A percentile compares a stretch with the other conserved stretches of the same genome.
Evolutionary conservation across 345 rosid genomes (phyloP).

Genomic region (Clarkia xantiana): DNA sequence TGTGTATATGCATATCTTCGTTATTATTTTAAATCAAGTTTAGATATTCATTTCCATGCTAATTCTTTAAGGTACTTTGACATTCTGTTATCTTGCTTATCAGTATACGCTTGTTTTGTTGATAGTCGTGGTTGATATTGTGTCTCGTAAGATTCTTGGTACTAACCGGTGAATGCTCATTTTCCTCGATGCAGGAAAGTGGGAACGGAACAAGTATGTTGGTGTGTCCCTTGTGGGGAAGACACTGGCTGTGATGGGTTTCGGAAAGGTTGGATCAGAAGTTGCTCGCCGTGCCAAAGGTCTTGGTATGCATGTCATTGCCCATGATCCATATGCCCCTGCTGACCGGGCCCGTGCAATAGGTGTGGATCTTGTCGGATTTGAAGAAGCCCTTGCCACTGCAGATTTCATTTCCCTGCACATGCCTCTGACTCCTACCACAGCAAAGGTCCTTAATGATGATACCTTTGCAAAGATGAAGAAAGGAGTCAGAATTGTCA

Average conservation of each 20-base stretch:
- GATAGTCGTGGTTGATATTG: too few species aligned
- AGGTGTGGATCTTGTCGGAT: constrained; percentile 69
- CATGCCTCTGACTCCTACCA: constrained; percentile 78
- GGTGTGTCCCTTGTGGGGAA: constrained; percentile 84
- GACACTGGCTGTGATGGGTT: constrained; percentile 70
- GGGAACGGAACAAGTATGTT: constrained; percentile 73
- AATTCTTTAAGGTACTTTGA: too few species aligned
- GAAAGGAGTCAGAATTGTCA: constrained; percentile 72
- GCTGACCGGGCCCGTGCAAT: constrained; percentile 84
- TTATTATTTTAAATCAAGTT: too few species aligned
- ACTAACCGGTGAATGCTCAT: background rate
- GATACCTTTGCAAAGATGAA: constrained; percentile 81
- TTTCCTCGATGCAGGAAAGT: constrained; percentile 38
- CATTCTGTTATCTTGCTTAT: too few species aligned
- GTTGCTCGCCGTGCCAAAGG: constrained; percentile 87
- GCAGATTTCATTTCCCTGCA: constrained; percentile 81
- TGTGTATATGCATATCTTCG: too few species aligned
- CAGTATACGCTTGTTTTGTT: too few species aligned
- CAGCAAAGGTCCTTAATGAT: constrained; percentile 59
- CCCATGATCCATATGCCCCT: constrained; percentile 82
- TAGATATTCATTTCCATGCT: too few species aligned
- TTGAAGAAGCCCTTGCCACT: constrained; percentile 59
- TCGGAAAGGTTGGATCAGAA: constrained; percentile 87
- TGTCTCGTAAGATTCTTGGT: background rate
- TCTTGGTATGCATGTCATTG: constrained; percentile 80